Evolutionary conservation across 2,329 filamentous ascomycete genomes (phyloP).

Genomic region (Coleophoma eucalyptorum): DNA sequence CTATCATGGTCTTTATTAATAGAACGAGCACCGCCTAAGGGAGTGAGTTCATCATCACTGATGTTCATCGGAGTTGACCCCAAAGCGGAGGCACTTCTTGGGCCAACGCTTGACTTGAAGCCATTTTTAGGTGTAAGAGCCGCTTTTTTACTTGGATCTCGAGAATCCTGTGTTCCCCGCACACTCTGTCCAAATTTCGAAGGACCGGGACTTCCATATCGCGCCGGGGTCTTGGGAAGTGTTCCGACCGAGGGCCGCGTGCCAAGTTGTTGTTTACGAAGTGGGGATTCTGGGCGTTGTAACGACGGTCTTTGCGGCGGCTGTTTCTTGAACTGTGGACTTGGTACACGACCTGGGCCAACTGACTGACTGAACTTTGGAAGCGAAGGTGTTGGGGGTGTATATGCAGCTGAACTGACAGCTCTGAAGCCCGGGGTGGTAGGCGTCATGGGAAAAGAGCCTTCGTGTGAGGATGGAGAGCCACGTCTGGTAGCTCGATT

Average conservation of each 20-base stretch:
- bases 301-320: slow-evolving; percentile 60
- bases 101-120: slow-evolving; percentile 45
- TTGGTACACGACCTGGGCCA: slow-evolving; percentile 65
- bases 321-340: slow-evolving; percentile 67
- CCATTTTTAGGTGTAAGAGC: slow-evolving; percentile 38
- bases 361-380: slow-evolving; percentile 87
- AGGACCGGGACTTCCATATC: slow-evolving; percentile 60
- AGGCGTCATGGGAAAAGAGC: slow-evolving; percentile 62
- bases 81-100: slow-evolving; percentile 57
- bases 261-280: slow-evolving; percentile 60
- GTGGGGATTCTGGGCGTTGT: slow-evolving; percentile 83
- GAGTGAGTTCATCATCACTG: slow-evolving; percentile 55
- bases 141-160: slow-evolving; percentile 57
- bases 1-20: slow-evolving; percentile 47
- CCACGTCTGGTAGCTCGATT: slow-evolving; percentile 72
- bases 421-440: slow-evolving; percentile 55
- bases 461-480: slow-evolving; percentile 47
- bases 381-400: slow-evolving; percentile 61
- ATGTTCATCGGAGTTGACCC: slow-evolving; percentile 42
- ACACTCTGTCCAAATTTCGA: slow-evolving; percentile 62
- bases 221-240: slow-evolving; percentile 43
- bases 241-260: slow-evolving; percentile 54
- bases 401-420: slow-evolving; percentile 48
- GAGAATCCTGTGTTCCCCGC: slow-evolving; percentile 46
- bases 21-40: slow-evolving; percentile 46